phyloP scores from a whole-genome alignment of 2,329 filamentous ascomycete species.

The Xylaria multiplex region DNA sequence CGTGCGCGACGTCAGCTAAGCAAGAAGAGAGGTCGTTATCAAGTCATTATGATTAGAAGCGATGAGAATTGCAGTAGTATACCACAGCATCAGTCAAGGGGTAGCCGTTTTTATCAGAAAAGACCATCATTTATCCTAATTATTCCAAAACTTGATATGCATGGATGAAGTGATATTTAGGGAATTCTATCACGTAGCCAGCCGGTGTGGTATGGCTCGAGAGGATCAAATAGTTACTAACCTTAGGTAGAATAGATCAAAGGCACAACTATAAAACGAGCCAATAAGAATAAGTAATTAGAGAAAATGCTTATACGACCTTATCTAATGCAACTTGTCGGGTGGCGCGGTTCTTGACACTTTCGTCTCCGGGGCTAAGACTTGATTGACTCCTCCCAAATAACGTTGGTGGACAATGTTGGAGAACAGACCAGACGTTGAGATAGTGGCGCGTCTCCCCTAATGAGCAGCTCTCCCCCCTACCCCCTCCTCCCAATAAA shows the following conservation, averaged over 20 bases:
- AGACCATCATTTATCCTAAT: too few relatives aligned
- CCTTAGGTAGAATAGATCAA: not conserved
- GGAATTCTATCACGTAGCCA: too few relatives aligned
- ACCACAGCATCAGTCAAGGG: too few relatives aligned
- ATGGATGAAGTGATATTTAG: too few relatives aligned
- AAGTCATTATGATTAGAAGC: too few relatives aligned
- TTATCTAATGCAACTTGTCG: not conserved
- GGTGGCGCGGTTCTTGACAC: not conserved
- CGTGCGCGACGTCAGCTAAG: too few relatives aligned
- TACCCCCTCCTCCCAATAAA: not conserved
- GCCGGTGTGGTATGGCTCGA: too few relatives aligned
- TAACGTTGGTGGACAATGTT: not conserved
- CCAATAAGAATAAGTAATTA: not conserved
- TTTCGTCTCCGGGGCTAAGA: constrained; percentile 6
- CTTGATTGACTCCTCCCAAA: not conserved
- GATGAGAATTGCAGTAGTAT: too few relatives aligned
- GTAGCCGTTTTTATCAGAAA: too few relatives aligned
- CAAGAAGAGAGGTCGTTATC: too few relatives aligned
- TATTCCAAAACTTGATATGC: too few relatives aligned
- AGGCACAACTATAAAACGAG: not conserved
- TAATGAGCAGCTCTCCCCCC: not conserved
- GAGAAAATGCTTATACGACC: not conserved
- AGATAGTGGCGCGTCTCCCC: not conserved
- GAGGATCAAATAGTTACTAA: too few relatives aligned
- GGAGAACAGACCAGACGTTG: not conserved